Evolutionary conservation across 2,329 filamentous ascomycete species (phyloP).

Genomic region (Seiridium unicorne): DNA sequence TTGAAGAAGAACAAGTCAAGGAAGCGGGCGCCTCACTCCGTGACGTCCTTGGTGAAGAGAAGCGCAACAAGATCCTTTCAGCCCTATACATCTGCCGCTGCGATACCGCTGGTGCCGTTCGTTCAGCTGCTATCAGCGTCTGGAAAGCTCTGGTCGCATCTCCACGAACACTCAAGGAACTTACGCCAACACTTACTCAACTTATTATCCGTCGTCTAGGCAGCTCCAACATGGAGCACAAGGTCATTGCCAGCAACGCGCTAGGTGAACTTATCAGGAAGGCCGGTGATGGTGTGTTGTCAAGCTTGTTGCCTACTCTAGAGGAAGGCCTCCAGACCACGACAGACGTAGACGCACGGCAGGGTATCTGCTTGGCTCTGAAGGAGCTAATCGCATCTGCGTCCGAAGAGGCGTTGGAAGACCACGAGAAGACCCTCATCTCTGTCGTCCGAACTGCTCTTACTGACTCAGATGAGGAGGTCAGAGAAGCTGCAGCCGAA

Average conservation of each 20-base stretch:
- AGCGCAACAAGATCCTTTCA: constrained; percentile 95
- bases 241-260: constrained; percentile 96
- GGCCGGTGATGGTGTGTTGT: constrained; percentile 88
- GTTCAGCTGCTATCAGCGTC: constrained; percentile 83
- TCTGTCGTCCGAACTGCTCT: constrained; percentile 91
- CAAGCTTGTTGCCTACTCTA: constrained; percentile 83
- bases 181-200: constrained; percentile 91
- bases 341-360: constrained; percentile 87
- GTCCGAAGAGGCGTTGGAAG: constrained; percentile 82
- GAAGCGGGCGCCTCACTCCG: constrained; percentile 92
- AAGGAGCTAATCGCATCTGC: constrained; percentile 91
- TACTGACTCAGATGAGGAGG: constrained; percentile 84
- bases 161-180: constrained; percentile 88
- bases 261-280: constrained; percentile 96
- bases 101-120: constrained; percentile 90
- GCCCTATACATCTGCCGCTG: constrained; percentile 96
- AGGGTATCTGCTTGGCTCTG: constrained; percentile 95
- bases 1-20: constrained; percentile 73
- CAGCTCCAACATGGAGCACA: constrained; percentile 97
- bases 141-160: constrained; percentile 97
- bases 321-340: constrained; percentile 88
- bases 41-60: constrained; percentile 92
- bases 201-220: constrained; percentile 91
- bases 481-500: constrained; percentile 92
- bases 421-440: constrained; percentile 93